Evolutionary conservation across 2,329 filamentous ascomycete genomes (phyloP).

Genomic region (Domatiomyces catenatus): DNA sequence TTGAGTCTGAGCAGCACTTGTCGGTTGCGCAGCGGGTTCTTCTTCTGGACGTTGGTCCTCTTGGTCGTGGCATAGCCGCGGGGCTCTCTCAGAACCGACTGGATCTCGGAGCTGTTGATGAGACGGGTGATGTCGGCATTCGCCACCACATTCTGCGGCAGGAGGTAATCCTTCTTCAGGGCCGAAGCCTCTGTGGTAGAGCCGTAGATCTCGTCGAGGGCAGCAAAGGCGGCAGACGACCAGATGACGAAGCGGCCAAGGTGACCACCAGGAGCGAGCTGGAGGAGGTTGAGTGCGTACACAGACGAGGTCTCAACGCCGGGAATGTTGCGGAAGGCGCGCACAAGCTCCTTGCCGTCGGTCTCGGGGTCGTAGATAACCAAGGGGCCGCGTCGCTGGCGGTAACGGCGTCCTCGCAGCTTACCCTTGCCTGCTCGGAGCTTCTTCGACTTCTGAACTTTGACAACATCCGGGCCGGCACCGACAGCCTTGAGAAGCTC

Average conservation of each 20-base stretch:
- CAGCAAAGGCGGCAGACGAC: slow-evolving; percentile 78
- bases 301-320: slow-evolving; percentile 93
- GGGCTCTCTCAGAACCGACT: slow-evolving; percentile 34
- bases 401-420: slow-evolving; percentile 88
- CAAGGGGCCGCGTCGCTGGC: slow-evolving; percentile 92
- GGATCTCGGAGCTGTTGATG: slow-evolving; percentile 7
- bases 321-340: slow-evolving; percentile 95
- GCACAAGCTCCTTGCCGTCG: slow-evolving; percentile 86
- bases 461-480: slow-evolving; percentile 78
- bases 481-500: slow-evolving; percentile 80
- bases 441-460: slow-evolving; percentile 95
- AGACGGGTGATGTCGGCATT: slow-evolving; percentile 86
- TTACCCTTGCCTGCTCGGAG: slow-evolving; percentile 98
- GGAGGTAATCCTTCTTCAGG: slow-evolving; percentile 98
- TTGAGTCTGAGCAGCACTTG: slow-evolving; percentile 97
- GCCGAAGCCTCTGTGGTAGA: slow-evolving; percentile 74
- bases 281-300: slow-evolving; percentile 75
- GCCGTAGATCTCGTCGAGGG: slow-evolving; percentile 92
- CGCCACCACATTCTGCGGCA: slow-evolving; percentile 79
- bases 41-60: slow-evolving; percentile 89
- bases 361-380: slow-evolving; percentile 93
- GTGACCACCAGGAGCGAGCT: slow-evolving; percentile 97
- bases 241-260: slow-evolving; percentile 98
- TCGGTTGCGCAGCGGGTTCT: slow-evolving; percentile 99
- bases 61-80: slow-evolving; percentile 84